A percentile compares a stretch with the other conserved stretches of the same genome.
These are phyloP conservation scores for Hysterium pulicare DNA, from an alignment of 2,329 filamentous ascomycete species.

Conservation along the genomic window DNA sequence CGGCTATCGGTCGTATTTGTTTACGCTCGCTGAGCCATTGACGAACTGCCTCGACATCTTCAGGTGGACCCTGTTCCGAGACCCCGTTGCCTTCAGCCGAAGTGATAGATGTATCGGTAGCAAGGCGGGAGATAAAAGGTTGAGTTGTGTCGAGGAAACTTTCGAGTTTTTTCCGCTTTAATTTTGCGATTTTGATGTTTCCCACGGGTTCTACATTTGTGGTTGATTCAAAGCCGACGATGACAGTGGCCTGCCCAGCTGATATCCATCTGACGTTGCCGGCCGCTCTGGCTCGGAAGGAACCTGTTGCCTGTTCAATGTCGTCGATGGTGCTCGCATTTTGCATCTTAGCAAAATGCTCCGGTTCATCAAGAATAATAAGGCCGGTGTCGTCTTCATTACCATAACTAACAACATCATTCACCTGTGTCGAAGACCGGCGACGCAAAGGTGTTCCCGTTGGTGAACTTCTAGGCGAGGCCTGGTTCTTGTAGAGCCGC, in stretches of 20 bases:
- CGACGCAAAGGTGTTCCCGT: conserved; percentile 22
- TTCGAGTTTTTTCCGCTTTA: conserved; percentile 42
- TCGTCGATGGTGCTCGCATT: conserved; percentile 45
- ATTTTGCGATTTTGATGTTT: conserved; percentile 26
- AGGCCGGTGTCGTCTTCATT: conserved; percentile 39
- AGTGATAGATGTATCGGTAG: conserved; percentile 14
- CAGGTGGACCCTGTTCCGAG: conserved; percentile 4
- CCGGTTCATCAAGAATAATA: conserved; percentile 47
- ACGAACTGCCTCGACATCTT: conserved; percentile 27
- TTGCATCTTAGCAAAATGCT: conserved; percentile 45
- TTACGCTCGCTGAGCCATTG: conserved; percentile 45
- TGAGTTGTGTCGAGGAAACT: conserved; percentile 36
- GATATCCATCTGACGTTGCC: conserved; percentile 35
- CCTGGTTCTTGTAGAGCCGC: conserved; percentile 32
- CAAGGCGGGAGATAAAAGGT: conserved; percentile 13
- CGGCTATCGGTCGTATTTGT: conserved; percentile 46
- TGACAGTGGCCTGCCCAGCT: conserved; percentile 30
- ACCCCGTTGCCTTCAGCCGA: conserved; percentile 15
- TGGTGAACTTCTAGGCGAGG: conserved; percentile 17
- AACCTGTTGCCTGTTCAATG: conserved; percentile 31
- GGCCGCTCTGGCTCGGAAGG: conserved; percentile 27
- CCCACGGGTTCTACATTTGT: conserved; percentile 4
- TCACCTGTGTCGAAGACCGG: conserved; percentile 21
- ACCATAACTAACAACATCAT: conserved; percentile 19
- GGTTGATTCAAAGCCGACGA: conserved; percentile 15